A percentile compares a stretch with the other conserved stretches of the same genome.
These are phyloP conservation scores for Corchorus capsularis DNA, from an alignment of 345 rosid genomes.

Conservation along the genomic window DNA sequence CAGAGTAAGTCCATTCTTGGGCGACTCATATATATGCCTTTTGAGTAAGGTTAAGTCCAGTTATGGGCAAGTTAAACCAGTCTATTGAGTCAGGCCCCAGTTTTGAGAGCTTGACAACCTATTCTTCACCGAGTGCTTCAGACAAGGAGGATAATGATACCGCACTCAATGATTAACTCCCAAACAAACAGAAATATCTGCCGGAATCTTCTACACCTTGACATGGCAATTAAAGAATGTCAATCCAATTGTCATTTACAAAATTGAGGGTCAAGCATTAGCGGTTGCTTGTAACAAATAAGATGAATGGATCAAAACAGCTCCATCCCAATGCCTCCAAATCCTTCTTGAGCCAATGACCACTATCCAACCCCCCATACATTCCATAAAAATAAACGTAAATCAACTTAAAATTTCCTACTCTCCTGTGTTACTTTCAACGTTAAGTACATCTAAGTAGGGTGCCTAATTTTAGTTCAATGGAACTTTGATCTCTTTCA, in stretches of 20 bases:
- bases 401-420: neutral
- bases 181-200: no score
- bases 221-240: neutral
- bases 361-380: neutral
- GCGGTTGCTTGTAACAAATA: neutral
- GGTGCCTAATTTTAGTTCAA: neutral
- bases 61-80: no score
- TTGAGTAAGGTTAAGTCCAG: no score
- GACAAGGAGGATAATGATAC: no score
- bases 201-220: no score
- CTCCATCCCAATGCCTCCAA: constrained; percentile 16
- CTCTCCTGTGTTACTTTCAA: neutral
- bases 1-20: no score
- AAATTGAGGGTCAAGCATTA: constrained; percentile 4
- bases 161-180: no score
- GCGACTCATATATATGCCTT: no score
- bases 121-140: no score
- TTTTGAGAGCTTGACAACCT: no score
- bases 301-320: constrained; percentile 12
- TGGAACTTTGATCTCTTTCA: neutral
- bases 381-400: neutral
- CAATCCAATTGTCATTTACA: neutral
- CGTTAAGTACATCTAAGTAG: neutral
- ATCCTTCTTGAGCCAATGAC: neutral
- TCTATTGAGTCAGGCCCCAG: no score